Percentiles rank a stretch among this genome's conserved stretches.
phyloP scores from a whole-genome alignment of 176 grass and related monocot genomes.

The bread wheat (Triticum aestivum) region IWGSC_CS_RefSeq_v2.1 NC_057806.1:418065269-418065768 shows the following conservation, averaged over 20 bases:
- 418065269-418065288: slow-evolving; percentile 26
- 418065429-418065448: slow-evolving; percentile 31
- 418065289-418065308: slow-evolving; percentile 99
- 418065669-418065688: slow-evolving; percentile 17
- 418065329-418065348: slow-evolving; percentile 91
- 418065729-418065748: slow-evolving; percentile 2
- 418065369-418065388: slow-evolving; percentile 85
- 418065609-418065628: slow-evolving; percentile 22
- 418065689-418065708: background rate
- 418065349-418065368: slow-evolving; percentile 78
- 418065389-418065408: slow-evolving; percentile 96
- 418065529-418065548: slow-evolving; percentile 81
- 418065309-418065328: slow-evolving; percentile 97
- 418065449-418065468: slow-evolving; percentile 27
- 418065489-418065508: slow-evolving; percentile 98
- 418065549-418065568: background rate
- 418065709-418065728: background rate
- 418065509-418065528: slow-evolving; percentile 86
- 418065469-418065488: slow-evolving; percentile 58
- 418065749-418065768: slow-evolving; percentile 14
- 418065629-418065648: background rate
- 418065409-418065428: slow-evolving; percentile 80
- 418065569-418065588: slow-evolving; percentile 18
- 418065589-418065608: background rate
- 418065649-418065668: background rate